Conservation (phyloP, 2,329 filamentous ascomycete genomes). For the Ceratocystis destructans region DNA sequence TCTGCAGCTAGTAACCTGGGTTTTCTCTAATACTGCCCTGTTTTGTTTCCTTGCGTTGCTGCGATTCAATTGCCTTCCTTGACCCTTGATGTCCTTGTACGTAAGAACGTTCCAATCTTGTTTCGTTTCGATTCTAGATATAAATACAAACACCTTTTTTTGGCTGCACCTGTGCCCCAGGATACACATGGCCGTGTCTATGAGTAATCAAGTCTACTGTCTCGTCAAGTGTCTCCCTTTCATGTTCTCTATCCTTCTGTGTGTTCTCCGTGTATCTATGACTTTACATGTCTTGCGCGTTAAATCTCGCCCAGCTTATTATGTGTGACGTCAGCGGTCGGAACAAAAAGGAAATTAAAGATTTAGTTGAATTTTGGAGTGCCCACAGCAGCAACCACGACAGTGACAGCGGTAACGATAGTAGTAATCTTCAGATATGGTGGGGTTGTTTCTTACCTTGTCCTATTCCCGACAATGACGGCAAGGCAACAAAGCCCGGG, state of each 20-base stretch:
- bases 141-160: not conserved
- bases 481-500: not conserved
- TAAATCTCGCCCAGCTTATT: too few species aligned
- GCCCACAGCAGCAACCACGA: too few species aligned
- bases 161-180: not conserved
- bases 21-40: not conserved
- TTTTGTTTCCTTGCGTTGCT: slow-evolving; percentile 3
- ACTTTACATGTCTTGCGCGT: too few species aligned
- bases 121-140: not conserved
- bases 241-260: too few species aligned
- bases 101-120: not conserved
- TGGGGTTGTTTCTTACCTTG: not conserved
- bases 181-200: not conserved
- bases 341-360: too few species aligned
- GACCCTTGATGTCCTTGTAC: not conserved
- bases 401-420: too few species aligned
- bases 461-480: not conserved
- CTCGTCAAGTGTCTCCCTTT: too few species aligned
- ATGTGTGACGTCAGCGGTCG: too few species aligned
- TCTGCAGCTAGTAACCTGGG: too few species aligned
- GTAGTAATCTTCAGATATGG: not conserved
- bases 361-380: too few species aligned
- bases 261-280: too few species aligned
- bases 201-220: too few species aligned
- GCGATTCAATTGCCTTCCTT: slow-evolving; percentile 9